These are phyloP conservation scores for Symbiodinium natans DNA, from an alignment of 73 alveolate genomes.

Conservation along the genomic window DNA sequence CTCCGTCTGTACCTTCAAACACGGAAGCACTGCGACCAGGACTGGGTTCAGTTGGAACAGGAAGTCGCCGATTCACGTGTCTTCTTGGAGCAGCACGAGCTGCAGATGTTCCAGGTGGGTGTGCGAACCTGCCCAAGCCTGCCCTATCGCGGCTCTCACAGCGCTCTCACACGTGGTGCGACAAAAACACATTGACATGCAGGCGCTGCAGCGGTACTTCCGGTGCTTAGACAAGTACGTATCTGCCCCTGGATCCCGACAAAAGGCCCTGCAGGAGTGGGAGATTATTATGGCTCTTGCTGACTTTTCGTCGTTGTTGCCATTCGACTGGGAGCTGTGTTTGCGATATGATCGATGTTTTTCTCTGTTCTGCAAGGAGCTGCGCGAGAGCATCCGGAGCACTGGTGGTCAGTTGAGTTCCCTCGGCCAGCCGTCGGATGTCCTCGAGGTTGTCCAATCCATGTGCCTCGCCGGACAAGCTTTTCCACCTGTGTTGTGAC, in stretches of 20 bases:
- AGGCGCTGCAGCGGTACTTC: conserved; percentile 2
- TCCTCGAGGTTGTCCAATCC: background rate
- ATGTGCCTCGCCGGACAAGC: background rate
- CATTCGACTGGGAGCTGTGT: too few species aligned
- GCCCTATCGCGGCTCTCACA: too few species aligned
- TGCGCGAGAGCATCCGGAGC: background rate
- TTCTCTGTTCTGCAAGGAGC: background rate
- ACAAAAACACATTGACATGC: background rate
- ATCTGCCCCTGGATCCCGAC: background rate
- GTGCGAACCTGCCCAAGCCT: too few species aligned
- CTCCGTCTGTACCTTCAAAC: too few species aligned
- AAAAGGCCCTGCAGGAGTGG: background rate
- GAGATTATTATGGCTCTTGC: too few species aligned
- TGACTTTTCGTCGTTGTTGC: too few species aligned
- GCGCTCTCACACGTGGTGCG: too few species aligned
- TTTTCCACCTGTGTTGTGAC: background rate
- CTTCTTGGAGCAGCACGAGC: conserved; percentile 19
- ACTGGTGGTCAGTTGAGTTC: background rate
- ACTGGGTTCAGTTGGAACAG: background rate
- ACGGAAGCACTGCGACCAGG: too few species aligned
- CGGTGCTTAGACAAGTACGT: background rate
- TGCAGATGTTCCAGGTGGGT: background rate
- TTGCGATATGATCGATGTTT: too few species aligned
- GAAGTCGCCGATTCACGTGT: background rate
- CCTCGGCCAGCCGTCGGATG: background rate